These are phyloP conservation scores for Martiniozyma abietophila DNA, from an alignment of 805 yeast genomes.

Conservation along the genomic window DNA sequence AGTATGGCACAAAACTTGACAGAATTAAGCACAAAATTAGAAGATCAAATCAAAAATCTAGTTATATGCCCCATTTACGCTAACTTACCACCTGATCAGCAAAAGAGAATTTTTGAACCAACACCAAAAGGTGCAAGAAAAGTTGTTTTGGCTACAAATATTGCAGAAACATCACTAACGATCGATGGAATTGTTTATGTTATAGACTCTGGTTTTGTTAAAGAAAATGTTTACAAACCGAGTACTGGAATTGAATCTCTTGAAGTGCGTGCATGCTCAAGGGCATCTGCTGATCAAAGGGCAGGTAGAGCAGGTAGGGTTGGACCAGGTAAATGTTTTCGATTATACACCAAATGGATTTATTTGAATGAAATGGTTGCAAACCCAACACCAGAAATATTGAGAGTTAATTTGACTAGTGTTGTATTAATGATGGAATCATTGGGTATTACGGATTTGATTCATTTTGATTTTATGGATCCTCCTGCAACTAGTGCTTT, in stretches of 20 bases:
- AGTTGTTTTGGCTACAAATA: conserved; percentile 89
- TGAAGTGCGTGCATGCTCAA: conserved; percentile 79
- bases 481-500: conserved; percentile 71
- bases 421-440: conserved; percentile 72
- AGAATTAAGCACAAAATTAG: conserved; percentile 58
- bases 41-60: conserved; percentile 45
- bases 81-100: conserved; percentile 79
- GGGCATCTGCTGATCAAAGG: conserved; percentile 93
- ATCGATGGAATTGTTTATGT: conserved; percentile 94
- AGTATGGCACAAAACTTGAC: conserved; percentile 59
- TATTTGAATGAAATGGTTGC: conserved; percentile 67
- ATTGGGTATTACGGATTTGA: conserved; percentile 73
- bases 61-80: conserved; percentile 85
- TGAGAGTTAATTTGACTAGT: conserved; percentile 69
- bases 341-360: conserved; percentile 80
- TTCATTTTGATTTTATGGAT: conserved; percentile 85
- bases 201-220: conserved; percentile 90
- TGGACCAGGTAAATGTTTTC: conserved; percentile 90
- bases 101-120: conserved; percentile 73
- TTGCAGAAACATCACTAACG: conserved; percentile 94
- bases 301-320: conserved; percentile 99
- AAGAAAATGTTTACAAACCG: conserved; percentile 84
- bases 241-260: conserved; percentile 82
- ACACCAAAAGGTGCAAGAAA: conserved; percentile 75
- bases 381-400: conserved; percentile 86